A percentile compares a stretch with the other conserved stretches of the same genome.
These are phyloP conservation scores for Calonectria naviculata DNA, from an alignment of 2,329 filamentous ascomycete genomes.

Conservation along the genomic window DNA sequence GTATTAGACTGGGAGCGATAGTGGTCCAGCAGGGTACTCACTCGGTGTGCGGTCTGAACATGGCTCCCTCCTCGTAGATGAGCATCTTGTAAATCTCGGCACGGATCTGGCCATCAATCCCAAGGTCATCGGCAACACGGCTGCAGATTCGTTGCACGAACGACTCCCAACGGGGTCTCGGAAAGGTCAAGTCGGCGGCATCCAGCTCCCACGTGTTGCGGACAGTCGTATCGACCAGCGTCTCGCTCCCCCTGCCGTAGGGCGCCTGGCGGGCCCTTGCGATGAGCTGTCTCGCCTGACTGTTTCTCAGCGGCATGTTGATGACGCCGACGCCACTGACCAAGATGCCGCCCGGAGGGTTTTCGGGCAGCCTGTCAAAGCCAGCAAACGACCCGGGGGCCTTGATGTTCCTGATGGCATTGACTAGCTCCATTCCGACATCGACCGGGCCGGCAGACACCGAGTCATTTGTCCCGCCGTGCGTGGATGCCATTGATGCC, in stretches of 20 bases:
- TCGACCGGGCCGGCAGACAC: background rate
- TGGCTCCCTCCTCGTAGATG: constrained; percentile 61
- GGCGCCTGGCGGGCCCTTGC: constrained; percentile 42
- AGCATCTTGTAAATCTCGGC: constrained; percentile 59
- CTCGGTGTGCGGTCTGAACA: constrained; percentile 60
- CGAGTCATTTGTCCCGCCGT: background rate
- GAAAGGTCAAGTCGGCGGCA: constrained; percentile 49
- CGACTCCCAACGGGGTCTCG: constrained; percentile 45
- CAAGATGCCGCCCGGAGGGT: background rate
- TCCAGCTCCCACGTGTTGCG: constrained; percentile 58
- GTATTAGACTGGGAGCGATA: background rate
- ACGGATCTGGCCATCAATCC: constrained; percentile 42
- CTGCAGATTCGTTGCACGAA: constrained; percentile 39
- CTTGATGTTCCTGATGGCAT: background rate
- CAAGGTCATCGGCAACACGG: constrained; percentile 43
- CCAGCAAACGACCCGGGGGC: background rate
- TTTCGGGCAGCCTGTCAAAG: background rate
- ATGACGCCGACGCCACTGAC: background rate
- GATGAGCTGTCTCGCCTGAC: background rate
- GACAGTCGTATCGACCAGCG: constrained; percentile 51
- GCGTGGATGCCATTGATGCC: background rate
- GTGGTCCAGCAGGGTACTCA: constrained; percentile 20
- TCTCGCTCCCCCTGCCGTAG: constrained; percentile 52
- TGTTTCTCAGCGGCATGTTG: background rate
- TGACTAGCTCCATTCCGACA: background rate